Conservation (phyloP, 192 early-diverging fungal species). For the Ambispora gerdemannii region DNA sequence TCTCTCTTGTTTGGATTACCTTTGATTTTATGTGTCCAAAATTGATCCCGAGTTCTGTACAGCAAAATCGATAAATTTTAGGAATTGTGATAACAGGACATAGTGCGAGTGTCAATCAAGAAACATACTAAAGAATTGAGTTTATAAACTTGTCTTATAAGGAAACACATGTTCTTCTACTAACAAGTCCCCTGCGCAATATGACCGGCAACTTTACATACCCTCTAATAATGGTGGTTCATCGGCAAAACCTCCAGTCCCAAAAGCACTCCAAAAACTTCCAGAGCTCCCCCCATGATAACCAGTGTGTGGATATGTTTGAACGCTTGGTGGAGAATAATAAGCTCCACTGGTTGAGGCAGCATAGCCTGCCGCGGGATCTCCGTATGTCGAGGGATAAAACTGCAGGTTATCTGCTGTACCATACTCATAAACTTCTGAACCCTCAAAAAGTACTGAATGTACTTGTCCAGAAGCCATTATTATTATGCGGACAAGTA, state of each 20-base stretch:
- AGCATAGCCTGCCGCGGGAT: conserved; percentile 41
- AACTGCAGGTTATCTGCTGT: conserved; percentile 52
- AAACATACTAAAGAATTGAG: too few species aligned
- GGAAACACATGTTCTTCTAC: too few species aligned
- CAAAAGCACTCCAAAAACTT: conserved; percentile 73
- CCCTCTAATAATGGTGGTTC: conserved; percentile 93
- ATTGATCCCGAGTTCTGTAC: conserved; percentile 89
- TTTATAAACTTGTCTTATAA: too few species aligned
- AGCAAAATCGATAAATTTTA: not conserved
- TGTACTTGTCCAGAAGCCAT: conserved; percentile 11
- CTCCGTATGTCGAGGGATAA: conserved; percentile 49
- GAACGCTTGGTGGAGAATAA: not conserved
- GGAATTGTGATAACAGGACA: too few species aligned
- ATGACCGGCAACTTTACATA: conserved; percentile 26
- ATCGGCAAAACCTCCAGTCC: conserved; percentile 85
- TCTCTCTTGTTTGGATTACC: conserved; percentile 33
- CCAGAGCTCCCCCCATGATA: conserved; percentile 28
- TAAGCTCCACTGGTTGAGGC: conserved; percentile 22
- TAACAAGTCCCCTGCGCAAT: not conserved
- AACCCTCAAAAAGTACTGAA: conserved; percentile 16
- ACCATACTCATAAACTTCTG: conserved; percentile 4
- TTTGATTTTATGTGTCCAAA: conserved; percentile 89
- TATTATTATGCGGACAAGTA: not conserved
- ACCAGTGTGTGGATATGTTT: not conserved
- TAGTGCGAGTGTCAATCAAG: too few species aligned